A percentile compares a stretch with the other conserved stretches of the same genome.
These are phyloP conservation scores for Colletotrichum coccodes DNA, from an alignment of 2,329 filamentous ascomycete genomes.

Conservation along the genomic window DNA sequence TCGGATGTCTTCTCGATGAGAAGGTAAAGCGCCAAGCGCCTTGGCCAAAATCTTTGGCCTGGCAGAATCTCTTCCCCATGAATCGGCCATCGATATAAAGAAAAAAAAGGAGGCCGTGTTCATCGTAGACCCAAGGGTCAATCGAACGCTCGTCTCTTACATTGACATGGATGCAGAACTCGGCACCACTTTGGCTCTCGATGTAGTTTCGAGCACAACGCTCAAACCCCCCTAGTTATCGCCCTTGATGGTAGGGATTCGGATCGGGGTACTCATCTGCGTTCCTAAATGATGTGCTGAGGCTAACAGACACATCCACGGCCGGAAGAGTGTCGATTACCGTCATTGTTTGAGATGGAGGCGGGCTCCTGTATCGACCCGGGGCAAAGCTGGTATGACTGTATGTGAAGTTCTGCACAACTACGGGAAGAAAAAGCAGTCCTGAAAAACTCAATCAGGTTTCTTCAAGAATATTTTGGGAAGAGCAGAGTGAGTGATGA, in stretches of 20 bases:
- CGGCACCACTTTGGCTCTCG: slow-evolving; percentile 39
- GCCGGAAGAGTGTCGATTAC: slow-evolving; percentile 18
- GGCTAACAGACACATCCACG: slow-evolving; percentile 7
- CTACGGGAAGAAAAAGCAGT: not conserved
- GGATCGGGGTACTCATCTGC: slow-evolving; percentile 23
- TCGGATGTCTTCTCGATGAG: slow-evolving; percentile 10
- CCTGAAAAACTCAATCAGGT: not conserved
- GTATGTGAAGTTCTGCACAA: not conserved
- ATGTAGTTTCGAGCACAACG: slow-evolving; percentile 39
- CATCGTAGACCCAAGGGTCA: slow-evolving; percentile 38
- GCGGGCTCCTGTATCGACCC: too few species aligned
- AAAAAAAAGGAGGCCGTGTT: slow-evolving; percentile 33
- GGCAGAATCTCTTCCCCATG: slow-evolving; percentile 28
- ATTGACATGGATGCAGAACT: slow-evolving; percentile 37
- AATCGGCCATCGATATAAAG: slow-evolving; percentile 38
- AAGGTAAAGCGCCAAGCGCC: slow-evolving; percentile 15
- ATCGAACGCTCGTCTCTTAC: slow-evolving; percentile 31
- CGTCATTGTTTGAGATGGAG: slow-evolving; percentile 3
- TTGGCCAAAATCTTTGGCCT: not conserved
- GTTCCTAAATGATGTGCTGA: not conserved
- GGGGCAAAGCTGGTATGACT: not conserved
- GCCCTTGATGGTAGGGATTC: not conserved
- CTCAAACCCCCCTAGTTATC: slow-evolving; percentile 18
- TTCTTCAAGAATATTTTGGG: not conserved
- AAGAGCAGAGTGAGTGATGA: too few species aligned